phyloP scores from a whole-genome alignment of 306 rosid genomes.

The Corylus heterophylla region DNA sequence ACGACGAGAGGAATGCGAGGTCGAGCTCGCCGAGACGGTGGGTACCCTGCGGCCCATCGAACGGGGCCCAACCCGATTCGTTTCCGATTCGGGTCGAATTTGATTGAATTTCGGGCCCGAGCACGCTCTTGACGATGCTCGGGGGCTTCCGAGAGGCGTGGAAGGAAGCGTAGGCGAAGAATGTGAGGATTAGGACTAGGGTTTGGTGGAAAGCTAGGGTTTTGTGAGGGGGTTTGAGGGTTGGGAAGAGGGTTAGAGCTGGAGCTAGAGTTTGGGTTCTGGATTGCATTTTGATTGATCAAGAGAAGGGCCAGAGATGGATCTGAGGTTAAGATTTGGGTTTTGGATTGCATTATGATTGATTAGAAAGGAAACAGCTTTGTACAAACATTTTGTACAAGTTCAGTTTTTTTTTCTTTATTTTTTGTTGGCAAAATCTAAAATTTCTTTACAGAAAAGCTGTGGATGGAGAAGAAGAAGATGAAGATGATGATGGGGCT shows the following conservation, averaged over 20 bases:
- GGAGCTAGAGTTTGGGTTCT: conserved; percentile 49
- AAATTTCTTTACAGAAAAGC: no score
- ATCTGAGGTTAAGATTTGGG: conserved; percentile 22
- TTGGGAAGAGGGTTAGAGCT: conserved; percentile 58
- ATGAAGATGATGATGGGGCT: no score
- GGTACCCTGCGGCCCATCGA: conserved; percentile 67
- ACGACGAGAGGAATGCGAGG: conserved; percentile 77
- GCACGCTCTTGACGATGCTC: conserved; percentile 90
- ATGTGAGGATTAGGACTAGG: conserved; percentile 60
- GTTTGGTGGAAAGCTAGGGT: conserved; percentile 66
- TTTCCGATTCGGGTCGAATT: conserved; percentile 34
- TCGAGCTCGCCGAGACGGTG: conserved; percentile 82
- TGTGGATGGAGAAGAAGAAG: no score
- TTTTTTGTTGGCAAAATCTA: no score
- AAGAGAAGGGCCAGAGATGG: conserved; percentile 20
- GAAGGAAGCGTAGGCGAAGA: conserved; percentile 78
- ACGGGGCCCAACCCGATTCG: conserved; percentile 80
- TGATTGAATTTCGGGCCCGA: conserved; percentile 58
- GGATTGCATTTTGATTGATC: conserved; percentile 50
- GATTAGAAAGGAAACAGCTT: neutral
- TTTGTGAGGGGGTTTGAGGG: conserved; percentile 70
- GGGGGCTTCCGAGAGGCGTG: conserved; percentile 93
- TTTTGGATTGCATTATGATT: conserved; percentile 7
- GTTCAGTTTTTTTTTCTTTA: no score
- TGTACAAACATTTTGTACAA: neutral